These are phyloP conservation scores for Alloteropsis angusta DNA, from an alignment of 202 grass and related monocot genomes.

Conservation along the genomic window DNA sequence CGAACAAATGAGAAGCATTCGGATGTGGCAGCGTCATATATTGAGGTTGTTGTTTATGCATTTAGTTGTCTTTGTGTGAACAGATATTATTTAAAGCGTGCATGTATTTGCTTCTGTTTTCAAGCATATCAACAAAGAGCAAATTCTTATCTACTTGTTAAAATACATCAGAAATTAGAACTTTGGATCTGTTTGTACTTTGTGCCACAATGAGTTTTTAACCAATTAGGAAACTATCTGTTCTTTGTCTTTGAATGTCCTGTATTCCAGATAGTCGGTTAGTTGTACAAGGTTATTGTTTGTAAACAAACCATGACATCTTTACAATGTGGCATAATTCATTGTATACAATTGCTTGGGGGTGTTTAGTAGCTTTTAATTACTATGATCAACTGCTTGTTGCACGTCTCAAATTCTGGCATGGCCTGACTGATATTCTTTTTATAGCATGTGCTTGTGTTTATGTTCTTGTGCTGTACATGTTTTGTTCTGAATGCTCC, in stretches of 20 bases:
- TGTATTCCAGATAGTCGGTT: neutral
- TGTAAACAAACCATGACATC: too few species aligned
- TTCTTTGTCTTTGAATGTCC: neutral
- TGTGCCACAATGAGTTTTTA: neutral
- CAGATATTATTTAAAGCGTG: neutral
- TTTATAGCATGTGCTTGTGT: slow-evolving; percentile 10
- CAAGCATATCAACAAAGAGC: neutral
- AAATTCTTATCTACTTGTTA: neutral
- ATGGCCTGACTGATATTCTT: neutral
- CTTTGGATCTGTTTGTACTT: neutral
- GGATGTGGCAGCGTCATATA: slow-evolving; percentile 89
- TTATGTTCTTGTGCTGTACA: neutral
- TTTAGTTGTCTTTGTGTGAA: slow-evolving; percentile 9
- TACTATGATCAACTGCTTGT: neutral
- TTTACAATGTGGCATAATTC: neutral
- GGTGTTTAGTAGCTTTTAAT: neutral
- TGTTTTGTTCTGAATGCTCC: neutral
- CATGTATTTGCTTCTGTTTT: neutral
- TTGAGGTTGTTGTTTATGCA: slow-evolving; percentile 44
- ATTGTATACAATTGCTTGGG: neutral
- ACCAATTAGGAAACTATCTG: neutral
- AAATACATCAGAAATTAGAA: neutral
- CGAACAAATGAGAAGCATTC: slow-evolving; percentile 96
- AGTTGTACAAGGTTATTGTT: too few species aligned
- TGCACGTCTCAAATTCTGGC: neutral